A percentile compares a stretch with the other conserved stretches of the same genome.
Evolutionary conservation across 2,329 filamentous ascomycete genomes (phyloP).

Genomic region (Geoglossum cookeanum): DNA sequence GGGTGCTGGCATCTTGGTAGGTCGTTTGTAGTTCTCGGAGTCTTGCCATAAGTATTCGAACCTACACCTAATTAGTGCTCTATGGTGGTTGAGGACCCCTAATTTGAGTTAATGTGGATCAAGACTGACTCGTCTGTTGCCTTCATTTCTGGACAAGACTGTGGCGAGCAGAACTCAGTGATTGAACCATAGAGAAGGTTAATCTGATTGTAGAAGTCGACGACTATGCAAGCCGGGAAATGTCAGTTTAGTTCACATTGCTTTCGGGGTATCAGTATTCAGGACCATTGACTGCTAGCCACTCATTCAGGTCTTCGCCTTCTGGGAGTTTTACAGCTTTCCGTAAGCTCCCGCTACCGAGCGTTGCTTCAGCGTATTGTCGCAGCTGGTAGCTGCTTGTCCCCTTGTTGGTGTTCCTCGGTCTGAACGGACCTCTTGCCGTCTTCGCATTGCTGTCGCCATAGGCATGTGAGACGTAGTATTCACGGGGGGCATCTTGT

Average conservation of each 20-base stretch:
- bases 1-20: constrained; percentile 94
- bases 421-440: constrained; percentile 67
- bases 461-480: constrained; percentile 8
- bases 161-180: constrained; percentile 95
- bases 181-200: constrained; percentile 97
- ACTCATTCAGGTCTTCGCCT: constrained; percentile 94
- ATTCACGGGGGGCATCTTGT: constrained; percentile 12
- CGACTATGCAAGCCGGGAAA: constrained; percentile 39
- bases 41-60: constrained; percentile 99
- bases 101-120: background rate
- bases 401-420: constrained; percentile 65
- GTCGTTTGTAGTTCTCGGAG: constrained; percentile 77
- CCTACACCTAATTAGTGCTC: constrained; percentile 24
- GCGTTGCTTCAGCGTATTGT: constrained; percentile 93
- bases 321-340: constrained; percentile 96
- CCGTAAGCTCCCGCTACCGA: constrained; percentile 81
- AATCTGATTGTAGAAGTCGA: constrained; percentile 99
- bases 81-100: background rate
- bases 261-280: background rate
- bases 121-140: constrained; percentile 79
- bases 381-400: constrained; percentile 84
- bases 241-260: background rate
- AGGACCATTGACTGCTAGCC: constrained; percentile 86
- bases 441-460: constrained; percentile 29
- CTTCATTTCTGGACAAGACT: constrained; percentile 98